Base-by-base conservation (phyloP, 345 rosid genomes). In the Hypericum perforatum region DNA sequence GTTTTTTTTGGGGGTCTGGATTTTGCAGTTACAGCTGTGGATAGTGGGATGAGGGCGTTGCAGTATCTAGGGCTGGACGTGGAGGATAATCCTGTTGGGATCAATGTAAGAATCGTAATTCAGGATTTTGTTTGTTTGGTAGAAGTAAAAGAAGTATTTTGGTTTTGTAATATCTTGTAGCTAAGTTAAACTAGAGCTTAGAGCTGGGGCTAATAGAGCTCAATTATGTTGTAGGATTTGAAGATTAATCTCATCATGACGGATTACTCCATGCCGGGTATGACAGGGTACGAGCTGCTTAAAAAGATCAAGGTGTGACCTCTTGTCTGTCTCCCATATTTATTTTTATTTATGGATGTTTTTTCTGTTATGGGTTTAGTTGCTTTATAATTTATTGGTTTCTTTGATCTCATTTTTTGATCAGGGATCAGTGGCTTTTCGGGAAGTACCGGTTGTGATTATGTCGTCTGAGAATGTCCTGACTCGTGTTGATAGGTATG, bases 381-480 rank as follows among this genome's bases (percentile, higher is more conserved):
- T 47, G 0, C 9, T 11, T 16, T 12, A 14, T 29, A 8, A 46
- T 14, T 6, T 32, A 8, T 36, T 13, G 16, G 12, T 37, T 48
- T 11, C 9, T 1, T 9, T 13, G 37, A 9, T 41, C 16, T 7
- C 8, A 49, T 13, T 16, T 16, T 42, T 59, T 39, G 37, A 59
- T 6, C 77, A 85, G 90, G 83, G 73, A 74, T 85, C 95, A 41
- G 74, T 87, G 11, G 80, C 73, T 54, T 80, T 86, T 62, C 78
- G 80, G 67, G 84, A 83, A 65, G 69, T 83, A 36, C 95, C 91
- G 16, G 95, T 86, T 9, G 95, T 86, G 67, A 74, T 86, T 56
- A 86, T 86, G 95, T 86, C 95, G 0, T 86, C 95, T 10, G 91
- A 86, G 74, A 81, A 86, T 65, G 71, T 86, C 37, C 43, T 83